Evolutionary conservation across 106 monocot genomes (phyloP).

Genomic region (Dendrobium nobile): DNA sequence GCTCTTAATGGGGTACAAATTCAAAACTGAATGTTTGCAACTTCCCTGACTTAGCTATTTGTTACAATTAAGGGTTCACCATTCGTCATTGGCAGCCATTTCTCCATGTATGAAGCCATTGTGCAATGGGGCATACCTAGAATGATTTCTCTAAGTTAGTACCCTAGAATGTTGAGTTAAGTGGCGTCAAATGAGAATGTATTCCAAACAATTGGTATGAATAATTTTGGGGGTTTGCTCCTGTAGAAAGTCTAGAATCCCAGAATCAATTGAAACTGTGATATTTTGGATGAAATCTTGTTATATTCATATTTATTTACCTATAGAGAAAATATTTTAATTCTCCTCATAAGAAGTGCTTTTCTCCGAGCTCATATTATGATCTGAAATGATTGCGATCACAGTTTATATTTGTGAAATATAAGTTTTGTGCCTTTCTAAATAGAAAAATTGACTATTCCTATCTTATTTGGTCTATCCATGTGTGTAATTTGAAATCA

Average conservation of each 20-base stretch:
- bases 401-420: not conserved
- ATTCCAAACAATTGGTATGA: not conserved
- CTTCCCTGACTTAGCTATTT: too few relatives aligned
- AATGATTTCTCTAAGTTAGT: too few relatives aligned
- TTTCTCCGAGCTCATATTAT: not conserved
- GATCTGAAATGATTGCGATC: not conserved
- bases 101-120: too few relatives aligned
- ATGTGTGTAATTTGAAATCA: not conserved
- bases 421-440: not conserved
- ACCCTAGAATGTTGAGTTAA: too few relatives aligned
- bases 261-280: not conserved
- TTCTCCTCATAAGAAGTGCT: not conserved
- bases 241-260: not conserved
- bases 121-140: too few relatives aligned
- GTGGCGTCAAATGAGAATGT: not conserved
- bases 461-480: not conserved
- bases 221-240: not conserved
- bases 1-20: too few relatives aligned
- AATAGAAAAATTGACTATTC: not conserved
- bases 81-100: too few relatives aligned
- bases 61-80: too few relatives aligned
- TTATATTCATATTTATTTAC: conserved; percentile 1
- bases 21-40: too few relatives aligned
- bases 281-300: not conserved
- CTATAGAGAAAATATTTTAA: not conserved